A percentile compares a stretch with the other conserved stretches of the same genome.
phyloP scores from a whole-genome alignment of 2,329 filamentous ascomycete genomes.

The Cladophialophora chaetospira region DNA sequence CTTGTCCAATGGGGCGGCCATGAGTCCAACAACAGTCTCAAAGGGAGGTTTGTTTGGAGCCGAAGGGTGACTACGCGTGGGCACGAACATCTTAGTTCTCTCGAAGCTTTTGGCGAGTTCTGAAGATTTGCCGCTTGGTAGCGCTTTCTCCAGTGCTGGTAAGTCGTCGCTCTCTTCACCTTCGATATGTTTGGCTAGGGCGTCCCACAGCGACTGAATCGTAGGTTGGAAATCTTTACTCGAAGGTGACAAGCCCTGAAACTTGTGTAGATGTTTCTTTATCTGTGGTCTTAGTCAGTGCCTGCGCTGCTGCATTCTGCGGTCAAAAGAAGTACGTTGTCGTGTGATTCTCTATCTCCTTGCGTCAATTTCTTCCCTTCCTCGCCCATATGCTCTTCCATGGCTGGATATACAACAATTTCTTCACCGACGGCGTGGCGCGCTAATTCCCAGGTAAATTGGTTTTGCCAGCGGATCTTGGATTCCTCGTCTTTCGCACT shows the following conservation, averaged over 20 bases:
- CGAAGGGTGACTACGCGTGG: slow-evolving; percentile 54
- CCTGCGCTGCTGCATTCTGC: neutral
- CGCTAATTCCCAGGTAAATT: slow-evolving; percentile 57
- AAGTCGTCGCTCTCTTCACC: slow-evolving; percentile 56
- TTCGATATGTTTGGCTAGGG: slow-evolving; percentile 51
- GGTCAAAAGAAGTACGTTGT: slow-evolving; percentile 38
- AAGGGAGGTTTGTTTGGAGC: slow-evolving; percentile 57
- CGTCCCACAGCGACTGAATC: slow-evolving; percentile 48
- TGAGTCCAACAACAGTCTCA: slow-evolving; percentile 56
- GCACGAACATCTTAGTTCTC: slow-evolving; percentile 58
- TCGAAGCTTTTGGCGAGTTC: slow-evolving; percentile 48
- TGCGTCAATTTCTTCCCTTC: slow-evolving; percentile 50
- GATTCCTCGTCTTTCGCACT: slow-evolving; percentile 46
- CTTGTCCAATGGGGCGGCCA: slow-evolving; percentile 60
- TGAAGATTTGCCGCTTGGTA: slow-evolving; percentile 42
- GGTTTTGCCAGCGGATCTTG: slow-evolving; percentile 51
- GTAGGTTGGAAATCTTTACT: slow-evolving; percentile 49
- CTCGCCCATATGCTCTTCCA: slow-evolving; percentile 51
- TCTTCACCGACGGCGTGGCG: slow-evolving; percentile 56
- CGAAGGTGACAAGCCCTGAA: slow-evolving; percentile 49
- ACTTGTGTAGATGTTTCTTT: slow-evolving; percentile 53
- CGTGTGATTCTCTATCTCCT: slow-evolving; percentile 53
- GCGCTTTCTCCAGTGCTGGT: slow-evolving; percentile 49
- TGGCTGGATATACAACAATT: slow-evolving; percentile 57
- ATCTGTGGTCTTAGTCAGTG: slow-evolving; percentile 42